Conservation (phyloP, 1,284 basidiomycete genomes). For the Hemileia vastatrix region DNA sequence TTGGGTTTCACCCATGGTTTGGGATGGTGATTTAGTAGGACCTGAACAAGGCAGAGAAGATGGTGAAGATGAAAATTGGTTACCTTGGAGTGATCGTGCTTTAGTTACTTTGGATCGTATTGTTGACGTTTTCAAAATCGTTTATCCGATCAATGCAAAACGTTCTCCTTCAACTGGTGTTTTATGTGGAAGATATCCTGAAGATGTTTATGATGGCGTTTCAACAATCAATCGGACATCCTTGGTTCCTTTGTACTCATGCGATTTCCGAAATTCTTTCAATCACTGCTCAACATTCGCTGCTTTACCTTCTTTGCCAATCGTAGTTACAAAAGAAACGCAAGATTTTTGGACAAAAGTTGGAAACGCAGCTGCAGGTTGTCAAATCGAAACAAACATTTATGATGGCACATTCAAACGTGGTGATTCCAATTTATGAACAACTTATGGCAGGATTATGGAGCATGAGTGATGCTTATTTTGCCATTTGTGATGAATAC, state of each 20-base stretch:
- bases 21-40: too few relatives aligned
- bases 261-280: slow-evolving; percentile 26
- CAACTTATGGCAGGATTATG: too few relatives aligned
- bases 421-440: too few relatives aligned
- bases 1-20: slow-evolving; percentile 19
- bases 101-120: slow-evolving; percentile 26
- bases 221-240: slow-evolving; percentile 25
- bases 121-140: slow-evolving; percentile 21
- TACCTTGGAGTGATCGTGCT: slow-evolving; percentile 24
- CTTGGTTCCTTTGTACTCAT: slow-evolving; percentile 28
- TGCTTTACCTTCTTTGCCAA: too few relatives aligned
- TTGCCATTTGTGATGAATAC: slow-evolving; percentile 6
- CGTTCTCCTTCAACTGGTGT: not conserved
- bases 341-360: too few relatives aligned
- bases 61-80: too few relatives aligned
- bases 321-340: too few relatives aligned
- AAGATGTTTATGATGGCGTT: slow-evolving; percentile 30
- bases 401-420: too few relatives aligned
- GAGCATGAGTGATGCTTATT: too few relatives aligned
- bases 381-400: too few relatives aligned
- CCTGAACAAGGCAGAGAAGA: too few relatives aligned
- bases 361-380: too few relatives aligned
- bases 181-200: slow-evolving; percentile 27
- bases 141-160: slow-evolving; percentile 25
- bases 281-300: slow-evolving; percentile 19